Base-by-base conservation (phyloP, 2,329 filamentous ascomycete species). In the Aspergillus brasiliensis region DNA sequence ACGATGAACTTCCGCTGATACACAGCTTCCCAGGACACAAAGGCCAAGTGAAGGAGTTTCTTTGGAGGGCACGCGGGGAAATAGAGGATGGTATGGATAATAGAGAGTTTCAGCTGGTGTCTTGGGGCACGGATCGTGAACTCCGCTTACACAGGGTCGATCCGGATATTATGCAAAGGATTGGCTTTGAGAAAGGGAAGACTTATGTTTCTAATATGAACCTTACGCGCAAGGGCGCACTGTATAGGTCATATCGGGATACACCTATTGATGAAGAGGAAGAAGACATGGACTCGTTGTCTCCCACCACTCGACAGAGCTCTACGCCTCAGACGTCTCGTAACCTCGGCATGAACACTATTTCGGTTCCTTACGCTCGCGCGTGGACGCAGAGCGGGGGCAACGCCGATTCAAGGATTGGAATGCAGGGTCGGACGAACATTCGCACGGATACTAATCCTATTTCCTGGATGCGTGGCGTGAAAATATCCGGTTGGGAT, bases 61-160 rank as follows among this genome's bases (percentile, higher is more conserved):
- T 97, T 10, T 97, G 93, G 93, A 85, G 93, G 72, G 86, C 86
- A 51, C 86, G 93, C 57, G 93, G 93, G 38, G 81, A 82, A 19
- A 84, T 84, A 17, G 84, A 86, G 15, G 85, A 91, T 56, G 84
- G 85, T n/a, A 77, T 89, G 48, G 93, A 97, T 69, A 82, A 92
- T 62, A 86, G 94, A 67, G 93, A 97, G 55, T 97, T 97, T 64
- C 93, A 97, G 74, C 82, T 97, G 17, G 91, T 97, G 0, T 93
- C 93, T 0, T 97, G 93, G 93, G 92, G 92, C 25, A 88, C 91
- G 51, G 94, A 97, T 73, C 90, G 90, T 65, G 86, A 92, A 69
- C 81, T 97, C 28, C 88, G 90, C 51, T 81, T 97, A 27, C 91
- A 96, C 71, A 88, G 87, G 51, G 84, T 92, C 19, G 84, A 91